Evolutionary conservation across 2,329 filamentous ascomycete genomes (phyloP), one percentile per base, ranked within the genome.

Genomic region (Calonectria fujianensis): DNA sequence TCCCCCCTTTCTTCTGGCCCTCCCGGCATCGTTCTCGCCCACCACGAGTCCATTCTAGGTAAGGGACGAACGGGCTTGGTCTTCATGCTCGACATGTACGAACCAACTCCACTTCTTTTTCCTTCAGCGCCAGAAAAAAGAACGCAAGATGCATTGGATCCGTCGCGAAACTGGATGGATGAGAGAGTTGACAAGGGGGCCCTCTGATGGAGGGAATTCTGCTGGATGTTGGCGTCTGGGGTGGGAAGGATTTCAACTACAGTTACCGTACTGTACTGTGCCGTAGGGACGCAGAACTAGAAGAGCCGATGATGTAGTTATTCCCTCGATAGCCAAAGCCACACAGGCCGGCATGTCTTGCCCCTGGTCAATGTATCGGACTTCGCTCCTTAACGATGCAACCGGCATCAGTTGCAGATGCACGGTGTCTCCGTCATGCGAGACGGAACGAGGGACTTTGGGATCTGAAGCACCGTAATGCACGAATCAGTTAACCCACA

Each of bases 351-450:
- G 65, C 35, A 32, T 70, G 29, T 73, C 54, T 57, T 54, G 59
- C 70, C 70, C 70, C 41, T 70, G 70, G 52, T 52, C 16, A 70
- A 69, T 31, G 57, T 72, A 70, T 72, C 45, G 41, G 48, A 37
- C 57, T 61, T 70, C 37, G 27, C 37, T 24, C 66, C 48, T 35
- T 29, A 51, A 68, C 39, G 57, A 73, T 74, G 63, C 35, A 61
- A 72, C 57, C 54, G 27, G 73, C 64, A 39, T 41, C 64, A 54
- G 64, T 37, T 65, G 66, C 48, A 35, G 41, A 48, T 69, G 31
- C 65, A 72, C 57, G 72, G 73, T 51, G 73, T 64, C 73, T 66
- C 73, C 64, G 57, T 75, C 68, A 51, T 69, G 51, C 37, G 54
- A 37, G 37, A 73, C 50, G 57, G 66, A 64, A 24, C 71, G 24